These are phyloP conservation scores for Boletus fagicola DNA, from an alignment of 768 basidiomycete genomes.

Conservation along the genomic window DNA sequence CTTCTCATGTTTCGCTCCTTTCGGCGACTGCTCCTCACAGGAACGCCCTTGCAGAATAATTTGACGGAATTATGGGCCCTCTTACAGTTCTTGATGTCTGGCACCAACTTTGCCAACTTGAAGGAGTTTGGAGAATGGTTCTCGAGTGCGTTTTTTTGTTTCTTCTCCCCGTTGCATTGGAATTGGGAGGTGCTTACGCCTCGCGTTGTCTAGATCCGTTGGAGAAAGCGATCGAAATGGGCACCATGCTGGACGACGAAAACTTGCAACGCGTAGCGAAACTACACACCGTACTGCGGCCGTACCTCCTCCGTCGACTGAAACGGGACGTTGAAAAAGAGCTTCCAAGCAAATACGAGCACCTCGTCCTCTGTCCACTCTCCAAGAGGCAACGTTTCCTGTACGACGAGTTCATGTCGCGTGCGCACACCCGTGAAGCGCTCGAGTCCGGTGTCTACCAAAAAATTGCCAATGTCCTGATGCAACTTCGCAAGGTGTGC, in stretches of 20 bases:
- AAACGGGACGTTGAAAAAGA: slow-evolving; percentile 98
- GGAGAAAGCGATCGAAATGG: slow-evolving; percentile 91
- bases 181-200: background rate
- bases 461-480: slow-evolving; percentile 90
- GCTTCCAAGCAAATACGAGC: slow-evolving; percentile 90
- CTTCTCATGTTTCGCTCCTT: slow-evolving; percentile 85
- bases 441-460: slow-evolving; percentile 83
- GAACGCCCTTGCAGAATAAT: slow-evolving; percentile 96
- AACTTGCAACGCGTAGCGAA: slow-evolving; percentile 81
- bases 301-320: slow-evolving; percentile 92
- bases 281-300: slow-evolving; percentile 92
- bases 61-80: slow-evolving; percentile 94
- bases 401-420: slow-evolving; percentile 95
- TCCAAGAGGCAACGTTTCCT: slow-evolving; percentile 93
- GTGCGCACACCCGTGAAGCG: slow-evolving; percentile 78
- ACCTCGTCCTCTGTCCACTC: slow-evolving; percentile 81
- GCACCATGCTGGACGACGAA: slow-evolving; percentile 72
- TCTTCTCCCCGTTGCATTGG: background rate
- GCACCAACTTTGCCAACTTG: slow-evolving; percentile 83
- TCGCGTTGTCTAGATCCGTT: slow-evolving; percentile 66
- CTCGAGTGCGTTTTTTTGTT: slow-evolving; percentile 61
- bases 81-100: slow-evolving; percentile 91
- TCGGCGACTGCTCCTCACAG: slow-evolving; percentile 86
- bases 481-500: slow-evolving; percentile 97
- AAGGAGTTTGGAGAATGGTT: slow-evolving; percentile 98